Percentiles rank a stretch among this genome's conserved stretches.
These are phyloP conservation scores for Jaapia argillacea DNA, from an alignment of 768 basidiomycete species.

Conservation along the genomic window DNA sequence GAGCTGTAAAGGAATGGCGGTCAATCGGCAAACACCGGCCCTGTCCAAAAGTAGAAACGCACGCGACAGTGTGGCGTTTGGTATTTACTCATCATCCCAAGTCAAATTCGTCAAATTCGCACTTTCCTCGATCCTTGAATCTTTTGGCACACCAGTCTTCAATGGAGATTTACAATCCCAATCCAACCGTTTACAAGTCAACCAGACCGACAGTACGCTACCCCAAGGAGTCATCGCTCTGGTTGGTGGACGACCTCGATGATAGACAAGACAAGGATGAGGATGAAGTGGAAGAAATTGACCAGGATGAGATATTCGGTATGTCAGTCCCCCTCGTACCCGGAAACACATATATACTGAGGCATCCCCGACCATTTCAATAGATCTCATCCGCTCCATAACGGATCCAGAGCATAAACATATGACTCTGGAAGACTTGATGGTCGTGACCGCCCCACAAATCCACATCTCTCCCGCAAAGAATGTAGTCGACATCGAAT, in stretches of 20 bases:
- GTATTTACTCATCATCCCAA: too few species aligned
- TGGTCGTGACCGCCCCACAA: constrained; percentile 88
- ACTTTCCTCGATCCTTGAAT: too few species aligned
- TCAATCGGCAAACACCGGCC: too few species aligned
- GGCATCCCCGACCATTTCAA: constrained; percentile 2
- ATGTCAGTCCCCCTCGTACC: constrained; percentile 6
- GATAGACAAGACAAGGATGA: constrained; percentile 27
- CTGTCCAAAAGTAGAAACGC: too few species aligned
- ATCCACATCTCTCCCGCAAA: constrained; percentile 46
- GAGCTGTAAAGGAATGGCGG: too few species aligned
- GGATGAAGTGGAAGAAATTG: constrained; percentile 56
- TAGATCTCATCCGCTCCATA: constrained; percentile 87
- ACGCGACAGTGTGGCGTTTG: too few species aligned
- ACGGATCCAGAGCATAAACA: constrained; percentile 94
- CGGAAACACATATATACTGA: not conserved
- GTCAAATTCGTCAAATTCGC: too few species aligned
- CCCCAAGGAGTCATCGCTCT: constrained; percentile 41
- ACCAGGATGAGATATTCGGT: constrained; percentile 93
- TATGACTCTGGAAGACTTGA: constrained; percentile 83
- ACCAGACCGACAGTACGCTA: constrained; percentile 33
- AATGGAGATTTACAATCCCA: constrained; percentile 71
- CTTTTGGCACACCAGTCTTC: not conserved
- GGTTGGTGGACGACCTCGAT: constrained; percentile 33
- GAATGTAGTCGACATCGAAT: constrained; percentile 79
- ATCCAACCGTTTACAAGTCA: constrained; percentile 70